Percentiles rank a stretch among this genome's conserved stretches.
Evolutionary conservation across 805 yeast genomes (phyloP).

Genomic region (Hanseniaspora singularis): DNA sequence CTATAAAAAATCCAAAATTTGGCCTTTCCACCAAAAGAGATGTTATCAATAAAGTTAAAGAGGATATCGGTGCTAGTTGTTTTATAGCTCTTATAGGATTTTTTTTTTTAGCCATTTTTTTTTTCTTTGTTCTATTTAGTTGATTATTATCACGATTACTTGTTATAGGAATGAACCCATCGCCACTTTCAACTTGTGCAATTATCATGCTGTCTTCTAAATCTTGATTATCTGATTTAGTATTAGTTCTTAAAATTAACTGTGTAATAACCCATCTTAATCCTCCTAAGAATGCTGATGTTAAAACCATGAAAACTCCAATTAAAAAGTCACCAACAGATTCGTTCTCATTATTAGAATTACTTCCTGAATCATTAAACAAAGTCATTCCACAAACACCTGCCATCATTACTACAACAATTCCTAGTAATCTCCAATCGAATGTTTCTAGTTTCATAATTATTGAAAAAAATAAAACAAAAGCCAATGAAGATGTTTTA

Average conservation of each 20-base stretch:
- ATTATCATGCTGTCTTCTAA: background rate
- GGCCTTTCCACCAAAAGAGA: constrained; percentile 64
- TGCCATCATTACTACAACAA: constrained; percentile 64
- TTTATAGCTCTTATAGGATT: constrained; percentile 78
- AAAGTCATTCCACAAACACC: constrained; percentile 86
- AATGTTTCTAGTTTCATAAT: constrained; percentile 66
- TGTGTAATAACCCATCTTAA: constrained; percentile 94
- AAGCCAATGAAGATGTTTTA: constrained; percentile 75
- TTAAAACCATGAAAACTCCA: constrained; percentile 65
- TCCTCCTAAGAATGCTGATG: constrained; percentile 75
- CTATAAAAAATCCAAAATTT: constrained; percentile 22
- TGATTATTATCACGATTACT: background rate
- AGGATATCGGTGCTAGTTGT: constrained; percentile 79
- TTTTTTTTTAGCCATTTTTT: constrained; percentile 24
- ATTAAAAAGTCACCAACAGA: constrained; percentile 25
- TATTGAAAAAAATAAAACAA: constrained; percentile 81
- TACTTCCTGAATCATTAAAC: constrained; percentile 27
- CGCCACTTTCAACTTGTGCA: background rate
- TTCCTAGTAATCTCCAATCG: constrained; percentile 51
- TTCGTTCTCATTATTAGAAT: constrained; percentile 19
- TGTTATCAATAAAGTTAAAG: constrained; percentile 42
- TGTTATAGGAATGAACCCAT: constrained; percentile 1
- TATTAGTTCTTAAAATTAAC: constrained; percentile 41
- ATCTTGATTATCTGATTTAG: background rate
- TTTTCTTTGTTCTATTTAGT: too few species aligned